Conservation (phyloP, 345 rosid species). For the Syzygium oleosum region DNA sequence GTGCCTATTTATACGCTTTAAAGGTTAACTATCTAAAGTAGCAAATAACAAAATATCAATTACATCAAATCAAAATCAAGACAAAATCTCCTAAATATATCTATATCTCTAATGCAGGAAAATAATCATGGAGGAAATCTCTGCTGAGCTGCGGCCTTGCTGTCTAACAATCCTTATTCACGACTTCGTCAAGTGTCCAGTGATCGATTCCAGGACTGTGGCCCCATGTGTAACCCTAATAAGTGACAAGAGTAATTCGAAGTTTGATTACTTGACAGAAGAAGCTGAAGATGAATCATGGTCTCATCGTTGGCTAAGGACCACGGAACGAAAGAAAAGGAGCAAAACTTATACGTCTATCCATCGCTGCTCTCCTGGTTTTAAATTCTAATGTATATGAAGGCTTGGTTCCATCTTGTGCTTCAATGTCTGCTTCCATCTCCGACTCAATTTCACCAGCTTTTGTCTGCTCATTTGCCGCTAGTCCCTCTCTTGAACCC, state of each 20-base stretch:
- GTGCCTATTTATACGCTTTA: no score
- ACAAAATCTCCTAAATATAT: no score
- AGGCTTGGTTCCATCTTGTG: neutral
- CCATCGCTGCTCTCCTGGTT: neutral
- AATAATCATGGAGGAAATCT: no score
- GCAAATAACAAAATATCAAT: no score
- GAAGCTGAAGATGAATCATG: neutral
- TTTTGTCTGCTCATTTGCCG: conserved; percentile 6
- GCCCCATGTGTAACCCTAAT: neutral
- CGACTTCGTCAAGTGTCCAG: neutral
- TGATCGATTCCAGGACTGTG: neutral
- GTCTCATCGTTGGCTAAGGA: neutral
- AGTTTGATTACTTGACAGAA: neutral
- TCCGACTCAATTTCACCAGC: neutral
- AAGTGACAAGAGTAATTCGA: neutral
- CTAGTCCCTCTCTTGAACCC: neutral
- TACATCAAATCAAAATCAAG: no score
- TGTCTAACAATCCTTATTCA: neutral
- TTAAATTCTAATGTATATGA: neutral
- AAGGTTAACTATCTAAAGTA: no score
- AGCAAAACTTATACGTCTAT: neutral
- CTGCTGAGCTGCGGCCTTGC: no score
- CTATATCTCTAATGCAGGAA: no score
- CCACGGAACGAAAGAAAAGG: neutral
- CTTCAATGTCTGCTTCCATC: neutral